Percentiles rank a stretch among this genome's conserved stretches.
These are phyloP conservation scores for Tylopilus plumbeoviolaceoides DNA, from an alignment of 768 basidiomycete species.

Conservation along the genomic window DNA sequence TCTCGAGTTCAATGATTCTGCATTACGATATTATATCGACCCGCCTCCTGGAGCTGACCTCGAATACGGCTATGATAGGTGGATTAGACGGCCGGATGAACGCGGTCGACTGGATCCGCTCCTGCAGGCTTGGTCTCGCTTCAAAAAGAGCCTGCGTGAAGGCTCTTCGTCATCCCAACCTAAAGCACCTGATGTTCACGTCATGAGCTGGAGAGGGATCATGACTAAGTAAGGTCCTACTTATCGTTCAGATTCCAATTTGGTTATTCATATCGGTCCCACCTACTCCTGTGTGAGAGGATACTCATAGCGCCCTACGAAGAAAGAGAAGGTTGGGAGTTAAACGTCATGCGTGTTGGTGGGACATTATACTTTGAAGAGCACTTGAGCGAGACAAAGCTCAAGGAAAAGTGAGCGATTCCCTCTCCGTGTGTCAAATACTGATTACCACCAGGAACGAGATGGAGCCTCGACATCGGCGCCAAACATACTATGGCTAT, in stretches of 20 bases:
- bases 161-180: conserved; percentile 27
- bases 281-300: conserved; percentile 44
- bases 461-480: conserved; percentile 57
- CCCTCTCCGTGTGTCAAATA: not conserved
- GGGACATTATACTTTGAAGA: conserved; percentile 76
- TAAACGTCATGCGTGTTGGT: conserved; percentile 76
- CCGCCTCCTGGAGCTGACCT: conserved; percentile 68
- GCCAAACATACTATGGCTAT: conserved; percentile 79
- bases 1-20: conserved; percentile 63
- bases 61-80: conserved; percentile 66
- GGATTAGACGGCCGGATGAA: conserved; percentile 64
- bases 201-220: conserved; percentile 76
- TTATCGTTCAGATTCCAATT: not conserved
- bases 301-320: conserved; percentile 83
- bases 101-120: conserved; percentile 65
- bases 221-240: conserved; percentile 66
- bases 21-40: conserved; percentile 65
- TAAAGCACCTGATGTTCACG: conserved; percentile 42
- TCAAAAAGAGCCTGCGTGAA: conserved; percentile 34
- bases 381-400: conserved; percentile 52
- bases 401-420: conserved; percentile 59
- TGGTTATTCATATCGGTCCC: conserved; percentile 13
- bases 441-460: conserved; percentile 46
- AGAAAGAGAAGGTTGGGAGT: conserved; percentile 70
- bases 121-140: conserved; percentile 51